Conservation (phyloP, 768 basidiomycete genomes). For the Boletus reticulatus region DNA sequence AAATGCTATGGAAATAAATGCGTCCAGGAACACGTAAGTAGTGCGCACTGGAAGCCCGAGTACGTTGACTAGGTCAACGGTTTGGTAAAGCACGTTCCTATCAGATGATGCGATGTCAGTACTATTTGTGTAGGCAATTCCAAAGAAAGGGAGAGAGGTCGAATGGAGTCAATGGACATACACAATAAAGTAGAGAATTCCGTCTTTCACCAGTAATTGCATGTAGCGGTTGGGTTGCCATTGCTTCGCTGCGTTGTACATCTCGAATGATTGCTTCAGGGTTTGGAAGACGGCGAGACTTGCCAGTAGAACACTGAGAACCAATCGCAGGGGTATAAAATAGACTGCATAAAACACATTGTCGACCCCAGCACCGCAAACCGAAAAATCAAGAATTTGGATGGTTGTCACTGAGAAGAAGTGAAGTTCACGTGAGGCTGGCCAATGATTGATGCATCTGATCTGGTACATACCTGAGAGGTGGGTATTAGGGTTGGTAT, state of each 20-base stretch:
- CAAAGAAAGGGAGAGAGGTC: no score
- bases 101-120: conserved; percentile 30
- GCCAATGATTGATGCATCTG: no score
- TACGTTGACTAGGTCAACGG: no score
- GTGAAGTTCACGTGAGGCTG: no score
- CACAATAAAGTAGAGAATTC: neutral
- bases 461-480: neutral
- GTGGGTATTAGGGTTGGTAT: neutral
- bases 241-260: no score
- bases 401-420: neutral
- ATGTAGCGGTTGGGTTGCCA: neutral
- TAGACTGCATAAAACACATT: no score
- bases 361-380: neutral
- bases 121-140: no score
- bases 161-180: neutral
- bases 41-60: no score
- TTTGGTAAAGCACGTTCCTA: no score
- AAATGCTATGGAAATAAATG: no score
- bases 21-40: no score
- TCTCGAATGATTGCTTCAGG: neutral
- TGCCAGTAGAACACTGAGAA: neutral
- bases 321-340: neutral
- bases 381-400: neutral
- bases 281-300: neutral
- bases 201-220: neutral